A percentile compares a stretch with the other conserved stretches of the same genome.
Evolutionary conservation across 176 grass and related monocot species (phyloP).

Genomic region (Oryza australiensis): DNA sequence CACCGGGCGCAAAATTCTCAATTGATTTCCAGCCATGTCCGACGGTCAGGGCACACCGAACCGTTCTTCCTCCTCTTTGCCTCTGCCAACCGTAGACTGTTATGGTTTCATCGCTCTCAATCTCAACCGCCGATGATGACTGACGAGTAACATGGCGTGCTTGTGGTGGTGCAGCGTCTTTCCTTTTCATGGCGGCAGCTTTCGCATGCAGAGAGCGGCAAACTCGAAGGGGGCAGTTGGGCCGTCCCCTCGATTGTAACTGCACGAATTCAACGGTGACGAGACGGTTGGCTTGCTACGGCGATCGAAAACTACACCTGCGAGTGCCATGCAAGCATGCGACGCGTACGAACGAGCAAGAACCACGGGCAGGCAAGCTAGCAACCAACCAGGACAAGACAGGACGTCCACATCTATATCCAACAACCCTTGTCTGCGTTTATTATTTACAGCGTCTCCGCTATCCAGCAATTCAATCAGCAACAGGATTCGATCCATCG

Average conservation of each 20-base stretch:
- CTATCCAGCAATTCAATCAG: slow-evolving; percentile 12
- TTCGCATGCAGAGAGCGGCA: not conserved
- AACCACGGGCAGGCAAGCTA: not conserved
- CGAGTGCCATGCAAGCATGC: not conserved
- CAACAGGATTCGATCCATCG: not conserved
- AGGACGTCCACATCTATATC: not conserved
- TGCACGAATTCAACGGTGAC: not conserved
- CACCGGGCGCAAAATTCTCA: not conserved
- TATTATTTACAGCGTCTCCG: slow-evolving; percentile 5
- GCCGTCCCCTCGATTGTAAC: not conserved
- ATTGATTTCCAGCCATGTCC: not conserved
- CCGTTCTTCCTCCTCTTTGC: not conserved
- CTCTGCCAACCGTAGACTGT: not conserved
- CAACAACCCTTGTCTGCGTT: slow-evolving; percentile 14
- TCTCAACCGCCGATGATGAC: no score
- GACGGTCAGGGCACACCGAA: not conserved
- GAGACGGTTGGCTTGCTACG: not conserved
- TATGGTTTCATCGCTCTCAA: not conserved
- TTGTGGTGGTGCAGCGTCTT: not conserved
- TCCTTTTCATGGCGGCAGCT: not conserved
- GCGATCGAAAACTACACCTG: not conserved
- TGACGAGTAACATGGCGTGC: not conserved
- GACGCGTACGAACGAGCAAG: not conserved
- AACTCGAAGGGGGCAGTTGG: not conserved
- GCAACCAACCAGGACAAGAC: not conserved